These are phyloP conservation scores for Lactarius indigo DNA, from an alignment of 768 basidiomycete species.

Conservation along the genomic window DNA sequence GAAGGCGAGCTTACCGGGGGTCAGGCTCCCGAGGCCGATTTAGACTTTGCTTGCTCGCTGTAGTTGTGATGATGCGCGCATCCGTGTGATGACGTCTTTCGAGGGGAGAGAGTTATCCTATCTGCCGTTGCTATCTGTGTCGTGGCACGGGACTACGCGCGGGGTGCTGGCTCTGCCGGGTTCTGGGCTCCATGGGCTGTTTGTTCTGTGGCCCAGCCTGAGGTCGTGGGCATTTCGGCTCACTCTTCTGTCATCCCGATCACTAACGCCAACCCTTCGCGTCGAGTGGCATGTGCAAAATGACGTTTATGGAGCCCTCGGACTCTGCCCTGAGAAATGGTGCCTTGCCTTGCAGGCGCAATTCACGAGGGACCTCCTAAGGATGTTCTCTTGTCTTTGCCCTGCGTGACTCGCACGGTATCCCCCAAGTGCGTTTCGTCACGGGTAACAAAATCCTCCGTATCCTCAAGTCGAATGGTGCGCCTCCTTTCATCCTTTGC, in stretches of 20 bases:
- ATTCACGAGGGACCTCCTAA: background rate
- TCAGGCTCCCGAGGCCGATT: background rate
- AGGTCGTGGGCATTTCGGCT: background rate
- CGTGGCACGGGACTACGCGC: background rate
- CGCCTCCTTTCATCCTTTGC: constrained; percentile 31
- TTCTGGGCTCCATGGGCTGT: background rate
- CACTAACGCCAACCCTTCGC: background rate
- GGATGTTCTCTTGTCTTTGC: constrained; percentile 27
- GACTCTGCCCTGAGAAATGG: background rate
- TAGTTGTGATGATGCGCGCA: background rate
- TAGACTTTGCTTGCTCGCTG: background rate
- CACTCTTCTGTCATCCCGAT: background rate
- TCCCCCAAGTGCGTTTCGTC: constrained; percentile 97
- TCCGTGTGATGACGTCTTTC: background rate
- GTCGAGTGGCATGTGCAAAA: background rate
- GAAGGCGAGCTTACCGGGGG: background rate
- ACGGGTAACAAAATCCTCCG: constrained; percentile 99
- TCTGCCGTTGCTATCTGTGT: background rate
- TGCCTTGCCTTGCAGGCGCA: background rate
- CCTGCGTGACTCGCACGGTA: constrained; percentile 96
- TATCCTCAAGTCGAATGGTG: constrained; percentile 93
- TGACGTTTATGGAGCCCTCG: background rate
- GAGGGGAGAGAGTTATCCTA: background rate
- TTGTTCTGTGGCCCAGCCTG: background rate
- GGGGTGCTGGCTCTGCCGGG: background rate